A percentile compares a stretch with the other conserved stretches of the same genome.
These are phyloP conservation scores for Coprinopsis cinerea DNA, from an alignment of 768 basidiomycete species.

Conservation along the genomic window DNA sequence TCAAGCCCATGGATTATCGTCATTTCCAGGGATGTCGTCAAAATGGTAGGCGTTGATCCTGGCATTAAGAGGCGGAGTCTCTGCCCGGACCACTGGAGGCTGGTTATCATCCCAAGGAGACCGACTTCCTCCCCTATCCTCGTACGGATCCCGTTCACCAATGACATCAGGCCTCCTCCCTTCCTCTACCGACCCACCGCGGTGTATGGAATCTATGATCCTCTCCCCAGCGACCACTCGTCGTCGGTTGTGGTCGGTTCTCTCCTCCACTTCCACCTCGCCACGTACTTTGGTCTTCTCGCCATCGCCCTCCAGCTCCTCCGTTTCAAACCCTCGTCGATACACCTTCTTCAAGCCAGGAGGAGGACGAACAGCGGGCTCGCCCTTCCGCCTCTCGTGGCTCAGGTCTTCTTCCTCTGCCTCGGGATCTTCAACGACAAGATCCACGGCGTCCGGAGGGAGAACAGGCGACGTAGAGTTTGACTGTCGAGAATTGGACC, in stretches of 20 bases:
- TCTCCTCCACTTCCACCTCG: conserved; percentile 37
- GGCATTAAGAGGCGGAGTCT: conserved; percentile 11
- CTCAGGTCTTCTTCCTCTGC: conserved; percentile 49
- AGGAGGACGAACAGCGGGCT: conserved; percentile 38
- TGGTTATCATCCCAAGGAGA: conserved; percentile 15
- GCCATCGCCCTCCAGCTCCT: conserved; percentile 26
- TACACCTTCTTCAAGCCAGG: conserved; percentile 48
- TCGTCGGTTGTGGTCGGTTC: conserved; percentile 16
- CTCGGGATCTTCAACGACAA: conserved; percentile 67
- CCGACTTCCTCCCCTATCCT: conserved; percentile 17
- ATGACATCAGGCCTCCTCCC: neutral
- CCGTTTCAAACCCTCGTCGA: conserved; percentile 39
- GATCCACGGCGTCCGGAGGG: conserved; percentile 79
- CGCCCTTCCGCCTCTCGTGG: conserved; percentile 55
- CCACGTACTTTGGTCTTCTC: conserved; percentile 19
- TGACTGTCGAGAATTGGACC: conserved; percentile 5
- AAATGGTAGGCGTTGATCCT: conserved; percentile 5
- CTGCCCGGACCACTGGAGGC: conserved; percentile 12
- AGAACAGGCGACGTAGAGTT: conserved; percentile 24
- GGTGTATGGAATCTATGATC: conserved; percentile 27
- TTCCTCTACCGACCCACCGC: no score
- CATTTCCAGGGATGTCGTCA: conserved; percentile 11
- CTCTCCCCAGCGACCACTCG: conserved; percentile 39
- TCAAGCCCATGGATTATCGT: conserved; percentile 18
- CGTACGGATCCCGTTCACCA: neutral